Conservation (phyloP, 2,329 filamentous ascomycete species). For the Verticillium tricorpus region DNA sequence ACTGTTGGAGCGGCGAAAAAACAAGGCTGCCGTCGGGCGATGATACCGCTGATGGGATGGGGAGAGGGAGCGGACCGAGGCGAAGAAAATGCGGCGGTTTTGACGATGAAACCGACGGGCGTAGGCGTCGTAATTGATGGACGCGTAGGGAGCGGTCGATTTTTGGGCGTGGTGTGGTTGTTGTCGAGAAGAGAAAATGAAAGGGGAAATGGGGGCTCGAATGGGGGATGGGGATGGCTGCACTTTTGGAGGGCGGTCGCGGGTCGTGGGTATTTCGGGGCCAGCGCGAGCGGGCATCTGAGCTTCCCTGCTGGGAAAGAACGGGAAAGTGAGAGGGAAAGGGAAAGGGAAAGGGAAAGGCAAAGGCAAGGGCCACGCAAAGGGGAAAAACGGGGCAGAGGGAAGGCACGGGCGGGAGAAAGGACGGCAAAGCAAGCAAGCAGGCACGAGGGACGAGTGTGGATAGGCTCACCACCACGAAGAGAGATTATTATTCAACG, state of each 20-base stretch:
- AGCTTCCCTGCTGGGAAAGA: slow-evolving; percentile 6
- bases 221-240: slow-evolving; percentile 44
- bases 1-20: neutral
- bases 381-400: slow-evolving; percentile 17
- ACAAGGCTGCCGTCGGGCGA: neutral
- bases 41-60: neutral
- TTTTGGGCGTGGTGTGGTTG: slow-evolving; percentile 27
- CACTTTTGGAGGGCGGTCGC: slow-evolving; percentile 33
- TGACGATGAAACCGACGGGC: slow-evolving; percentile 8
- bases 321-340: slow-evolving; percentile 10
- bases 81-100: neutral
- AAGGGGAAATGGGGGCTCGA: slow-evolving; percentile 19
- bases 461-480: neutral
- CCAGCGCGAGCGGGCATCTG: slow-evolving; percentile 3
- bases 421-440: slow-evolving; percentile 9
- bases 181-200: slow-evolving; percentile 20
- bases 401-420: slow-evolving; percentile 15
- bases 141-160: slow-evolving; percentile 23
- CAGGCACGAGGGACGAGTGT: neutral
- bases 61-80: neutral
- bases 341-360: slow-evolving; percentile 13
- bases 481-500: slow-evolving; percentile 5
- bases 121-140: slow-evolving; percentile 33
- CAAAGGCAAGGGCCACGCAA: slow-evolving; percentile 16
- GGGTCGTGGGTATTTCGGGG: slow-evolving; percentile 24